Conservation (phyloP, 2,329 filamentous ascomycete species). For the Pseudogymnoascus verrucosus region DNA sequence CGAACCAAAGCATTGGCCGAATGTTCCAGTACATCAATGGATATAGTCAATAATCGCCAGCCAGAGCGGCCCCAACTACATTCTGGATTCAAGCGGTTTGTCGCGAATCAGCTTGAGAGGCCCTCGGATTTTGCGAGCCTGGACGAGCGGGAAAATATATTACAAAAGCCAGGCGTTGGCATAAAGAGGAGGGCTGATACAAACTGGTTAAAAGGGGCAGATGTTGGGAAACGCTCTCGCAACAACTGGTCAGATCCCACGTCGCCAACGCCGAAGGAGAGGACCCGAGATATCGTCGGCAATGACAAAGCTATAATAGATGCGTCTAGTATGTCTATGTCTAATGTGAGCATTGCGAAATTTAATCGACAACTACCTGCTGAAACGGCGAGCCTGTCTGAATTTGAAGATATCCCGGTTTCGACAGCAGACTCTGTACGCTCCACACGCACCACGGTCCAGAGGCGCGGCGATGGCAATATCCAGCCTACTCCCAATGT, state of each 20-base stretch:
- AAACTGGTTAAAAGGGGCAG: constrained; percentile 26
- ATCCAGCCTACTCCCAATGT: not conserved
- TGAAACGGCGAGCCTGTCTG: not conserved
- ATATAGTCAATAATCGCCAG: constrained; percentile 1
- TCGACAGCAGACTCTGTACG: not conserved
- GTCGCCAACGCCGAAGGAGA: constrained; percentile 23
- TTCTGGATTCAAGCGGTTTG: not conserved
- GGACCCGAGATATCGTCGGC: not conserved
- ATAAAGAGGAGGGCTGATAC: constrained; percentile 14
- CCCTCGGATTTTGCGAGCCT: not conserved
- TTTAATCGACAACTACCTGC: not conserved
- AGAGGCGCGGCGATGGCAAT: not conserved
- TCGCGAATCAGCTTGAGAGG: not conserved
- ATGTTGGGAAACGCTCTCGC: constrained; percentile 24
- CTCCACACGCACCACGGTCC: not conserved
- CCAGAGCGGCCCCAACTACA: not conserved
- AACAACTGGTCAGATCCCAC: constrained; percentile 21
- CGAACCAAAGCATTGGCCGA: not conserved
- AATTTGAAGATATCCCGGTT: not conserved
- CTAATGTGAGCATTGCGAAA: not conserved
- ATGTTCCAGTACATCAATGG: not conserved
- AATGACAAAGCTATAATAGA: not conserved
- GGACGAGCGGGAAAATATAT: not conserved
- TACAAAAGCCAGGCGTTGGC: not conserved
- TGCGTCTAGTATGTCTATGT: not conserved